Evolutionary conservation across 345 rosid genomes (phyloP), one percentile per base, ranked within the genome.

Genomic region (Pseudoturritis turrita): DNA sequence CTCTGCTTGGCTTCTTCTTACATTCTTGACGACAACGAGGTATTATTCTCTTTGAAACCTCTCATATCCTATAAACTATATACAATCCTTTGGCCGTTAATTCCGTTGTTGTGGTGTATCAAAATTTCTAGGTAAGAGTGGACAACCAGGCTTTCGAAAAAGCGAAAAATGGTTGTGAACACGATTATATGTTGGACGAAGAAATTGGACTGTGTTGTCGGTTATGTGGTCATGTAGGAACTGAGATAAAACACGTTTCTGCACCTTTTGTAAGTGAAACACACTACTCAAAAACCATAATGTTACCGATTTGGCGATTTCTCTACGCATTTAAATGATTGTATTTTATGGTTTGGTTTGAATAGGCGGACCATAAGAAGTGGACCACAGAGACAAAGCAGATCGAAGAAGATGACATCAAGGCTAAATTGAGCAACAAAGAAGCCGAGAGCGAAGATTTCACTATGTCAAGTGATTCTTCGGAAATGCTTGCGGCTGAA

Each of bases 261-360:
- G 86, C 97, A 23, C 87, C 89, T 54, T 85, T 95, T 79, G 99
- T 95, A 87, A 95, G 98, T 90, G 72, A 82, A 68, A 13, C 52
- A 29, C 62, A 12, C 58, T 26, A 37, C 39, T 54, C 9, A 7
- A 9, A 52, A 62, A 39, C 21, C 15, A 41, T 29, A 29, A 18
- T 8, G 8, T 39, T 47, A 18, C 15, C 2, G 12, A 15, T 10
- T 45, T 17, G 11, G 10, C 7, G n/a, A 11, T 44, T 62, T 22
- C 15, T 43, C 35, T 54, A 3, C 1, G 40, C 28, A 26, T 40
- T 13, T 17, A n/a, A 64, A 45, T 64, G 35, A 57, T 21, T 73
- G 49, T 57, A 26, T 47, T 58, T 19, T 65, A 17, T 75, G 73
- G 46, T 36, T 74, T 47, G 44, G 50, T 29, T 25, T 57, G 5